Evolutionary conservation across 2,329 filamentous ascomycete genomes (phyloP).

Genomic region (Aplosporella prunicola): DNA sequence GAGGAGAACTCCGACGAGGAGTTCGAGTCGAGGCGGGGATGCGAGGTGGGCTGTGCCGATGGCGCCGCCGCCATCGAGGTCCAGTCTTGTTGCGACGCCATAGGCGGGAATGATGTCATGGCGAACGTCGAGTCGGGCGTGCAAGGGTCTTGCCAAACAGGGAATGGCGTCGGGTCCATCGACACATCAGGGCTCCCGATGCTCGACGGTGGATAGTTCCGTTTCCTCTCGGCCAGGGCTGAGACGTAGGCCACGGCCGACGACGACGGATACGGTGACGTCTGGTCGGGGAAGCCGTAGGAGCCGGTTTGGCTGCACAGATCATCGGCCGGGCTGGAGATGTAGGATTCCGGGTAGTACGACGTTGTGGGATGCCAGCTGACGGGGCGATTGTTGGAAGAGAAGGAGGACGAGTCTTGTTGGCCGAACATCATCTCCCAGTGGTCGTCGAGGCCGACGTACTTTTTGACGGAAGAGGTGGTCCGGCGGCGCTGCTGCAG

Average conservation of each 20-base stretch:
- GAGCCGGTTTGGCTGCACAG: slow-evolving; percentile 1
- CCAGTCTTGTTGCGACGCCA: slow-evolving; percentile 3
- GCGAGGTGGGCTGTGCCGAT: slow-evolving; percentile 1
- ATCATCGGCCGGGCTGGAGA: slow-evolving; percentile 9
- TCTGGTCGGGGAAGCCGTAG: slow-evolving; percentile 7
- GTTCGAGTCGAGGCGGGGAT: slow-evolving; percentile 4
- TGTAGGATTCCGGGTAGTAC: slow-evolving; percentile 21
- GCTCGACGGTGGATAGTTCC: slow-evolving; percentile 3
- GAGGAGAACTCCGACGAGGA: slow-evolving; percentile 40
- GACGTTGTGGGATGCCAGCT: slow-evolving; percentile 67
- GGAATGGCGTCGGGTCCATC: slow-evolving; percentile 5
- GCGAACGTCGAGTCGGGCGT: background rate
- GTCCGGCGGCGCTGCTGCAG: slow-evolving; percentile 29
- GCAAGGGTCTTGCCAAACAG: slow-evolving; percentile 2
- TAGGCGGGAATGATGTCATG: slow-evolving; percentile 1
- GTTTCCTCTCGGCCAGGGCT: slow-evolving; percentile 8
- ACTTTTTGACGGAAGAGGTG: slow-evolving; percentile 29
- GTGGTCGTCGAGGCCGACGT: slow-evolving; percentile 31
- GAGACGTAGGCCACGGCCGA: slow-evolving; percentile 8
- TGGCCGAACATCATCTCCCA: slow-evolving; percentile 33
- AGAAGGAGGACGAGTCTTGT: background rate
- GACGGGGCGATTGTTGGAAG: slow-evolving; percentile 43
- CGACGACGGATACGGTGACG: slow-evolving; percentile 8
- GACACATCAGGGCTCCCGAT: slow-evolving; percentile 2
- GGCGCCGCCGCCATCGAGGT: background rate